Base-by-base conservation (phyloP, 345 rosid genomes). In the Noccaea caerulescens region DNA sequence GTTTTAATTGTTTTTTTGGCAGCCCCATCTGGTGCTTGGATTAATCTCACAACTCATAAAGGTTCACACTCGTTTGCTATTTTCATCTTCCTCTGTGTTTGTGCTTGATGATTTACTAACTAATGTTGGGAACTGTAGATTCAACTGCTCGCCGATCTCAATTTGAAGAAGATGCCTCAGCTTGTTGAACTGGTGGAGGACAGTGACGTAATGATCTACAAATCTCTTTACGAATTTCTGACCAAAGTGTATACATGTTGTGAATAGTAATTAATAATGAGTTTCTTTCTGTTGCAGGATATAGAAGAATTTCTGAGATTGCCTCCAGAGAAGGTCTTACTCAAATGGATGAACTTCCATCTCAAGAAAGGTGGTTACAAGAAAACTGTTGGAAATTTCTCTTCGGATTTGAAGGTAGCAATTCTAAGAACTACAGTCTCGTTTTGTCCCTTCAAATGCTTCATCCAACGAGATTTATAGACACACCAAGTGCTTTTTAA, bases 271-370 rank as follows among this genome's bases (percentile, higher is more conserved):
- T 37, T 11, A 38, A 14, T 37, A 10, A 52, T 1, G 32, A 18
- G 10, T 39, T 46, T 45, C 37, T 3, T 6, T 58, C 62, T 68
- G 58, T 52, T 61, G 49, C 87, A 91, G 97, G 98, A 93, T 72
- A 72, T 91, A 58, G 96, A 93, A 83, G 98, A 93, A 56, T 87
- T 93, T 30, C 68, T 91, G 82, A 86, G 91, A 75, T 83, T 93
- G 72, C 83, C 97, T 3, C 98, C 98, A 2, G 97, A 93, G 86
- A 93, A 91, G 78, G 76, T 93, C 74, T 76, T 93, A 66, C 72
- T 93, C 58, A 93, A 78, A 77, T 91, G 98, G 97, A 85, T 91
- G 92, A 93, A 93, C 77, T 93, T 91, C 82, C 96, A 93, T 83
- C 86, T 93, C 50, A 84, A 87, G 74, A 91, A 91, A 81, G 97